Evolutionary conservation across 2,329 filamentous ascomycete species (phyloP).

Genomic region (Fusarium newnesense): DNA sequence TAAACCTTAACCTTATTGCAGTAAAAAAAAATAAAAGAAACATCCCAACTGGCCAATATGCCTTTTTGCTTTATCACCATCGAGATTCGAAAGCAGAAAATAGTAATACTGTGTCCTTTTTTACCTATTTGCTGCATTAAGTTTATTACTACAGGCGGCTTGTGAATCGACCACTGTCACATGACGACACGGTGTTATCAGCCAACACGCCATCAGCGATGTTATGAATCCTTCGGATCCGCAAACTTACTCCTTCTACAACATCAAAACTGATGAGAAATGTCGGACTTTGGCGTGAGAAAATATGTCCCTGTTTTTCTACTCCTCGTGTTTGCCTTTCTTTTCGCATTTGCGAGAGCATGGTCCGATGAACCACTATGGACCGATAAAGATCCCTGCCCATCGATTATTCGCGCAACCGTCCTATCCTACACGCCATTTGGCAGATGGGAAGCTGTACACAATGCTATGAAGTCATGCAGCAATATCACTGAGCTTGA

Average conservation of each 20-base stretch:
- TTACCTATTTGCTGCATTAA: background rate
- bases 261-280: background rate
- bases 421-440: background rate
- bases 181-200: background rate
- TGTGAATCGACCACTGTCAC: background rate
- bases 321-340: background rate
- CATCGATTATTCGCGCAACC: background rate
- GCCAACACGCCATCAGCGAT: background rate
- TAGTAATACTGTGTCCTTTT: background rate
- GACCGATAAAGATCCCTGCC: background rate
- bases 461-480: conserved; percentile 11
- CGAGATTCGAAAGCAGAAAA: background rate
- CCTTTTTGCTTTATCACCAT: rapidly evolving
- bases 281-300: background rate
- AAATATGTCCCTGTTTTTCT: background rate
- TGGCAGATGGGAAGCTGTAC: background rate
- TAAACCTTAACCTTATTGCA: too few relatives aligned
- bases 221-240: background rate
- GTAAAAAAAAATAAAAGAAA: too few relatives aligned
- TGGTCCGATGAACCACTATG: background rate
- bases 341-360: background rate
- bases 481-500: conserved; percentile 1
- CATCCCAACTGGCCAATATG: background rate
- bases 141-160: background rate
- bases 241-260: background rate